These are phyloP conservation scores for Viridothelium virens DNA, from an alignment of 495 filamentous ascomycete genomes.

Conservation along the genomic window DNA sequence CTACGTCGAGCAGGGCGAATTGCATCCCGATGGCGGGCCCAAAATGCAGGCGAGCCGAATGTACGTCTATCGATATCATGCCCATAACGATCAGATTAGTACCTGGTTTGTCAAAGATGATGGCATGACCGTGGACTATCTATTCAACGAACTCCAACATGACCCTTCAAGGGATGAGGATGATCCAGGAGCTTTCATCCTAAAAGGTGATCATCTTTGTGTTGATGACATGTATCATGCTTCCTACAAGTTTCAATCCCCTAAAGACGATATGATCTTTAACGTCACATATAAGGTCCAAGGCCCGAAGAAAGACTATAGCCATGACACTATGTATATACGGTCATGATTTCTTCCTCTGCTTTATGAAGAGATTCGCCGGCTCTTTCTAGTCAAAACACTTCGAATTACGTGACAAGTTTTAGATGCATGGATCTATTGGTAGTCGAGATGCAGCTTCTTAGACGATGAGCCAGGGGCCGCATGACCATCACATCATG, in stretches of 20 bases:
- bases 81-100: conserved; percentile 47
- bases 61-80: conserved; percentile 53
- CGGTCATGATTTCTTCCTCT: not conserved
- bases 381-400: not conserved
- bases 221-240: conserved; percentile 59
- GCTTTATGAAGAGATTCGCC: not conserved
- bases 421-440: not conserved
- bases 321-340: conserved; percentile 30
- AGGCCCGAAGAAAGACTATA: conserved; percentile 64
- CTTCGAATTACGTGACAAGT: not conserved
- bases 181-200: conserved; percentile 41
- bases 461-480: too few relatives aligned
- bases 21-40: conserved; percentile 40
- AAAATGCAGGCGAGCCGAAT: conserved; percentile 32
- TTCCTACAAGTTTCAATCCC: conserved; percentile 53
- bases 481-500: not conserved
- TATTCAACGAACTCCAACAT: conserved; percentile 50
- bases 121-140: conserved; percentile 49
- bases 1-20: conserved; percentile 57
- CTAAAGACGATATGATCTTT: conserved; percentile 34
- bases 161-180: conserved; percentile 15
- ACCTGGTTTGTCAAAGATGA: conserved; percentile 59
- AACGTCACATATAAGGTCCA: conserved; percentile 53
- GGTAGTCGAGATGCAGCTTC: too few relatives aligned
- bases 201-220: conserved; percentile 55